Percentiles rank a stretch among this genome's conserved stretches.
Conservation (phyloP, 495 filamentous ascomycete genomes). For the Viridothelium virens region DNA sequence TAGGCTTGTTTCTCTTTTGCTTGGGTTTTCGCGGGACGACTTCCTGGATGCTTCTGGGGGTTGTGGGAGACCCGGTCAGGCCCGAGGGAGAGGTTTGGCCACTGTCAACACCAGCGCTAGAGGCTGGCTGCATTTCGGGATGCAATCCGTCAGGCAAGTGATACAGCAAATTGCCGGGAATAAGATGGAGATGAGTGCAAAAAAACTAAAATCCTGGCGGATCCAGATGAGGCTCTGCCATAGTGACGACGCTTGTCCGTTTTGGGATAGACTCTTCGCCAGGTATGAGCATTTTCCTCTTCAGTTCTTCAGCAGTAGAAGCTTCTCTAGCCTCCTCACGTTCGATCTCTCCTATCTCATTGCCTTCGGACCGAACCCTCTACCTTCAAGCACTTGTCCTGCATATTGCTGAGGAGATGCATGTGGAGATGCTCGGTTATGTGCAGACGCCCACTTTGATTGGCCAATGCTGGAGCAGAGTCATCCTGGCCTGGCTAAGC, state of each 20-base stretch:
- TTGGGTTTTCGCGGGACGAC: slow-evolving; percentile 32
- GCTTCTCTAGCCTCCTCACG: no score
- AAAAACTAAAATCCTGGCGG: background rate
- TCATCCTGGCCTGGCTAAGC: no score
- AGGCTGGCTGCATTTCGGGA: background rate
- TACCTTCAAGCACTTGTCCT: no score
- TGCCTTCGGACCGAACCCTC: no score
- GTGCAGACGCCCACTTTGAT: no score
- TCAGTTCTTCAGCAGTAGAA: no score
- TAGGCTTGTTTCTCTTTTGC: slow-evolving; percentile 70
- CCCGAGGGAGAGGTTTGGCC: background rate
- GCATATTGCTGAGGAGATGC: no score
- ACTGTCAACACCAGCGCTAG: background rate
- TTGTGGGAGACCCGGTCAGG: background rate
- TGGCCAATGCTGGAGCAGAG: no score
- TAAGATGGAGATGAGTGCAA: slow-evolving; percentile 2
- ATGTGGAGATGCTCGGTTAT: no score
- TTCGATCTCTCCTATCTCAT: no score
- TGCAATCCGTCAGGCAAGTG: background rate
- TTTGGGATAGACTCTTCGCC: background rate
- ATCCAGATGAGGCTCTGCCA: background rate
- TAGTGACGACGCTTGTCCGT: background rate
- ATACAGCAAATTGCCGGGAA: slow-evolving; percentile 3
- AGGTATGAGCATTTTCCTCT: no score
- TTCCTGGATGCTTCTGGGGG: slow-evolving; percentile 31